These are phyloP conservation scores for Trichoderma arundinaceum DNA, from an alignment of 2,329 filamentous ascomycete species.

Conservation along the genomic window DNA sequence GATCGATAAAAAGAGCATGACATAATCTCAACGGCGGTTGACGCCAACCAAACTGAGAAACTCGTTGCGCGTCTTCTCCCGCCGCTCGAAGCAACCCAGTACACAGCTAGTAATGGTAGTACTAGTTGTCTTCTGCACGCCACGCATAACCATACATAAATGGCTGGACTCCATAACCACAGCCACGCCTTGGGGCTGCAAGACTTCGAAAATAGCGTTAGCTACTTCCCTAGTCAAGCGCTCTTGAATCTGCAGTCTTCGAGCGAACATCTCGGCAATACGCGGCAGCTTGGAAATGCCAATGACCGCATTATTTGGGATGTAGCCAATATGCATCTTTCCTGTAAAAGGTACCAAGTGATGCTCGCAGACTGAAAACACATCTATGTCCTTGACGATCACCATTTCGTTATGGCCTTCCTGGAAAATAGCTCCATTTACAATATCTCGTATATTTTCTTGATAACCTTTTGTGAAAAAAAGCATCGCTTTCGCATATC, in stretches of 20 bases:
- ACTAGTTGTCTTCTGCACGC: slow-evolving; percentile 89
- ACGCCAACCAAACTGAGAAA: slow-evolving; percentile 78
- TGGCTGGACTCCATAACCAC: slow-evolving; percentile 98
- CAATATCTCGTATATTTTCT: slow-evolving; percentile 87
- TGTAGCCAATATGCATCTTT: slow-evolving; percentile 99
- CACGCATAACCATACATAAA: slow-evolving; percentile 98
- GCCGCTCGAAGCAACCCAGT: slow-evolving; percentile 91
- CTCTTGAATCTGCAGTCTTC: slow-evolving; percentile 93
- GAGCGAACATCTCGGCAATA: slow-evolving; percentile 95
- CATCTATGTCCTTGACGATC: slow-evolving; percentile 96
- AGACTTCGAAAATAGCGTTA: slow-evolving; percentile 87
- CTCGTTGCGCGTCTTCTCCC: slow-evolving; percentile 93
- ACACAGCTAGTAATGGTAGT: slow-evolving; percentile 96
- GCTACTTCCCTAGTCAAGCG: slow-evolving; percentile 95
- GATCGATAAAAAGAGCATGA: background rate
- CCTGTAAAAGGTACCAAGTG: slow-evolving; percentile 96
- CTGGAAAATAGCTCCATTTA: slow-evolving; percentile 93
- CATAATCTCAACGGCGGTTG: slow-evolving; percentile 23
- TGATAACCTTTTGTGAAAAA: slow-evolving; percentile 98
- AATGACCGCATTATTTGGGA: slow-evolving; percentile 87
- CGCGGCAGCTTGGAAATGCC: slow-evolving; percentile 94
- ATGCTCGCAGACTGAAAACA: slow-evolving; percentile 94
- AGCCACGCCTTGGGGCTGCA: slow-evolving; percentile 92
- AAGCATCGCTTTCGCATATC: slow-evolving; percentile 94
- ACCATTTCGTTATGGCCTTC: slow-evolving; percentile 97